Percentiles rank a stretch among this genome's conserved stretches.
These are phyloP conservation scores for Leccinum imitatum DNA, from an alignment of 768 basidiomycete species.

Conservation along the genomic window DNA sequence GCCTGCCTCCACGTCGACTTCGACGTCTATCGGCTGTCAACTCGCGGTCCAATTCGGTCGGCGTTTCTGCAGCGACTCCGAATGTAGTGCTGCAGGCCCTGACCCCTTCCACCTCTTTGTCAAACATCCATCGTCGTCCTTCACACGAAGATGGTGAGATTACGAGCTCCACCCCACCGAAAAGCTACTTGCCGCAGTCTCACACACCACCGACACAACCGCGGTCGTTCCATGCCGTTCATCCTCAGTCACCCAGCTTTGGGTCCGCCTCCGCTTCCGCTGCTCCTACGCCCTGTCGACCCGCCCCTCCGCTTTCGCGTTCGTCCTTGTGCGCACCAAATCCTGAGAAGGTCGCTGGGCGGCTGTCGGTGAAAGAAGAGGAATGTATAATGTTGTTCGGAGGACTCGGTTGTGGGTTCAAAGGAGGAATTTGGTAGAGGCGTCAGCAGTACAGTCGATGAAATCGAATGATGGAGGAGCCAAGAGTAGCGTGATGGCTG, in stretches of 20 bases:
- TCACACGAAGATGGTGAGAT: constrained; percentile 59
- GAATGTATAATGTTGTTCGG: constrained; percentile 84
- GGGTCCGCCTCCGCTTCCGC: constrained; percentile 25
- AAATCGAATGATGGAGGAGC: constrained; percentile 28
- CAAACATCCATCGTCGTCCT: constrained; percentile 22
- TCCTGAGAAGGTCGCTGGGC: constrained; percentile 76
- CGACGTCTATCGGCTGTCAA: constrained; percentile 20
- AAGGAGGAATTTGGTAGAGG: constrained; percentile 10
- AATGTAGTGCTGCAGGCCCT: constrained; percentile 1
- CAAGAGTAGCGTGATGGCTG: constrained; percentile 18
- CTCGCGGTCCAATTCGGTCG: constrained; percentile 29
- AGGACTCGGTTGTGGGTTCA: constrained; percentile 46
- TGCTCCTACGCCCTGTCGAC: constrained; percentile 28
- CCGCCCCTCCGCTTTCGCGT: constrained; percentile 32
- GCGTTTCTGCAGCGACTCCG: constrained; percentile 11
- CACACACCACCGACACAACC: constrained; percentile 49
- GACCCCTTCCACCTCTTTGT: constrained; percentile 2
- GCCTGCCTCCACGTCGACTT: constrained; percentile 21
- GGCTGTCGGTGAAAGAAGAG: constrained; percentile 65
- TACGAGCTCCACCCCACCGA: constrained; percentile 36
- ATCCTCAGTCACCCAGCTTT: constrained; percentile 25
- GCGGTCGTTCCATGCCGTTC: constrained; percentile 40
- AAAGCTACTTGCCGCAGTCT: constrained; percentile 38
- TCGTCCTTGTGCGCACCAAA: constrained; percentile 32
- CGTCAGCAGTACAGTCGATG: constrained; percentile 22